These are phyloP conservation scores for Phialophora tarda DNA, from an alignment of 2,329 filamentous ascomycete species.

Conservation along the genomic window DNA sequence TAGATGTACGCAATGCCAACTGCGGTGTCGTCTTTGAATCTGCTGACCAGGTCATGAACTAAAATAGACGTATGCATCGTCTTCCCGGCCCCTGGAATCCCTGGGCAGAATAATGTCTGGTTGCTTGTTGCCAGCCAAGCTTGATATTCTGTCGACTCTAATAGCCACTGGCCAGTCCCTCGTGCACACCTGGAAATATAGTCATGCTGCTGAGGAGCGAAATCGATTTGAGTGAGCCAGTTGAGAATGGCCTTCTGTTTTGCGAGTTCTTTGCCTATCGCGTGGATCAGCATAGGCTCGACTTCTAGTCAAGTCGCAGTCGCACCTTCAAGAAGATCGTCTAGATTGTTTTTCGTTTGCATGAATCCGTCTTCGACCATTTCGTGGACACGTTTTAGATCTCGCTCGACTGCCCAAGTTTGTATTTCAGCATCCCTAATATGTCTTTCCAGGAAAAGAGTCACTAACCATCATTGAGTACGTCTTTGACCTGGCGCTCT, in stretches of 20 bases:
- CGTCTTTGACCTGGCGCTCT: background rate
- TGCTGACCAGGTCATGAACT: constrained; percentile 48
- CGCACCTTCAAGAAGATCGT: background rate
- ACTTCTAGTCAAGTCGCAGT: background rate
- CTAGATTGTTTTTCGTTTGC: background rate
- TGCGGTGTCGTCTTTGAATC: constrained; percentile 33
- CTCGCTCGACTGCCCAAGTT: background rate
- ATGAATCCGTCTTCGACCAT: background rate
- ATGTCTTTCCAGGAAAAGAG: background rate
- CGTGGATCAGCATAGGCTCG: background rate
- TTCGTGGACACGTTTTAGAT: background rate
- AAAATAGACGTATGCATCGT: constrained; percentile 54
- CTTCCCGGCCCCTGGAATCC: constrained; percentile 58
- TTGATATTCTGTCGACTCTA: constrained; percentile 47
- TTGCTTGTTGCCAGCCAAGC: constrained; percentile 42
- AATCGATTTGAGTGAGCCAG: constrained; percentile 39
- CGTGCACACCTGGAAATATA: constrained; percentile 45
- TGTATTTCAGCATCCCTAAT: background rate
- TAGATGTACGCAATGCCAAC: constrained; percentile 56
- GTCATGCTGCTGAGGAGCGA: constrained; percentile 47
- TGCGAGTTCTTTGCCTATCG: background rate
- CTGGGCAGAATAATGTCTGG: constrained; percentile 53
- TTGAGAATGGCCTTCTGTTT: background rate
- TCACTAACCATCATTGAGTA: background rate
- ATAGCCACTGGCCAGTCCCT: constrained; percentile 54